Conservation (phyloP, 31 red algal genomes). For the Odonthalia washingtoniensis region DNA sequence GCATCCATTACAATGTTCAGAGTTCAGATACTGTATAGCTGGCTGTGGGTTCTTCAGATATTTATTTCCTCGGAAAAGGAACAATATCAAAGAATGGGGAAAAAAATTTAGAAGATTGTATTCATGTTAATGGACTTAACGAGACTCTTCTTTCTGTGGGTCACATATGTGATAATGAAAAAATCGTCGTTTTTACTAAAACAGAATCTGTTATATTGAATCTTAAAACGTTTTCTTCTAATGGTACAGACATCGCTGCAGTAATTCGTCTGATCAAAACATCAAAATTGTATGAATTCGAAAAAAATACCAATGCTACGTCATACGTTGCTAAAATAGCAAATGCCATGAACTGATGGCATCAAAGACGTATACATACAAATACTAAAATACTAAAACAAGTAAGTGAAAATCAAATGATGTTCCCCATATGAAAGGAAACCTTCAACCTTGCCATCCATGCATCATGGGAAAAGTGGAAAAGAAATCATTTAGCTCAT, state of each 20-base stretch:
- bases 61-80: neutral
- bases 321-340: neutral
- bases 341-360: neutral
- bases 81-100: neutral
- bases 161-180: neutral
- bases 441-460: constrained; percentile 18
- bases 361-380: neutral
- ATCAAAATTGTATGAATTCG: neutral
- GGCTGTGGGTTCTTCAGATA: neutral
- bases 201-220: neutral
- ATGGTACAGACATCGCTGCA: neutral
- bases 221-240: neutral
- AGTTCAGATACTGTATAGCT: constrained; percentile 4
- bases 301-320: neutral
- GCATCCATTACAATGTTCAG: neutral
- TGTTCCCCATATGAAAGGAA: neutral
- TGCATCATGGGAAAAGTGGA: constrained; percentile 16
- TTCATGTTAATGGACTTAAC: constrained; percentile 11
- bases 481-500: constrained; percentile 7
- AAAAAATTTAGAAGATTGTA: neutral
- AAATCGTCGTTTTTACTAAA: neutral
- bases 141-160: neutral
- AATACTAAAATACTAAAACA: neutral
- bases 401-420: neutral
- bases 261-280: neutral